Evolutionary conservation across 345 rosid species (phyloP), one percentile per base, ranked within the genome.

Genomic region (Gossypium arboreum): DNA sequence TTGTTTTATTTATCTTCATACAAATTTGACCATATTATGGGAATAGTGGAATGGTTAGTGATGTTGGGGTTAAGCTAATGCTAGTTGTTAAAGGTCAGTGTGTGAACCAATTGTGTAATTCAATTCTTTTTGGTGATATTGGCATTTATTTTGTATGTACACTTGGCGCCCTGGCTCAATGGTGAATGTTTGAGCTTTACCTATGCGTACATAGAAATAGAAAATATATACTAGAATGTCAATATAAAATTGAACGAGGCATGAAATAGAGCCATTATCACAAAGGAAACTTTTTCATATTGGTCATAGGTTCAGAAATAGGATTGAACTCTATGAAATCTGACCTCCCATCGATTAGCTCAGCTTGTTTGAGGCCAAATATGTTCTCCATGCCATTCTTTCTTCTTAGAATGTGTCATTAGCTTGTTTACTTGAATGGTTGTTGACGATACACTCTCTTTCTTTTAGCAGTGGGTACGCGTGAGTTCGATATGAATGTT

Each of bases 401-500:
- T 39, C 45, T 25, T 34, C 18, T 13, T 62, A 12, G 20, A 41
- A 15, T 63, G 1, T 63, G 18, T 29, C 2, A 15, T 29, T 29
- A 4, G 22, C 3, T 43, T 39, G 16, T 13, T 15, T 57, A 9
- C 18, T 29, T 44, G 1, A 62, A 2, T 34, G 67, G 16, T 9
- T 22, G 10, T 17, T 62, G 67, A 29, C 15, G 0, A 13, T 29
- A 25, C 9, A 12, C 48, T 34, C 55, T 64, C 45, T 18, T 54
- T 72, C 39, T 29, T 68, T 50, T 81, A 27, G 80, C 87, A 86
- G 90, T 78, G 51, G 81, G 87, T 15, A 82, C 81, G 11, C 92
- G 86, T 79, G 6, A 29, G 6, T 29, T 29, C 39, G 39, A 29
- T 29, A 29, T 4, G 39, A 29, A 29, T 29, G 39, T 29, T 29